Evolutionary conservation across 2,329 filamentous ascomycete genomes (phyloP).

Genomic region (Biscogniauxia marginata): DNA sequence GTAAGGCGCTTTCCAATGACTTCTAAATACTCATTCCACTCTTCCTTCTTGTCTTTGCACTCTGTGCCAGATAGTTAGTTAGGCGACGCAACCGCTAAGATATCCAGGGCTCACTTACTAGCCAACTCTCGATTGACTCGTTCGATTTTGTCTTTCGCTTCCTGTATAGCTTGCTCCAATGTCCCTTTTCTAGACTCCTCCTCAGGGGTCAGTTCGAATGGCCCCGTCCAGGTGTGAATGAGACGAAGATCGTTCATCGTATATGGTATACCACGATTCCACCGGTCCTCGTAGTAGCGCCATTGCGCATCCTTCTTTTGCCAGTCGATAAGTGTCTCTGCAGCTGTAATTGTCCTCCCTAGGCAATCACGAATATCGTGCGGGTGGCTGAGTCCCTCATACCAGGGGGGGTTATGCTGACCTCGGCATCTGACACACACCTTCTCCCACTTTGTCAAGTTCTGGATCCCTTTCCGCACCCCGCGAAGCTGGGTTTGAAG

Average conservation of each 20-base stretch:
- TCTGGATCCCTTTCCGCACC: conserved; percentile 24
- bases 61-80: conserved; percentile 25
- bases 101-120: conserved; percentile 30
- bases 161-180: conserved; percentile 35
- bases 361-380: conserved; percentile 28
- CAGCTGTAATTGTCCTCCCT: conserved; percentile 22
- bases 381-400: conserved; percentile 19
- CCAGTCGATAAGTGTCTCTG: conserved; percentile 21
- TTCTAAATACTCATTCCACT: conserved; percentile 19
- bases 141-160: conserved; percentile 34
- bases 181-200: conserved; percentile 31
- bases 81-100: neutral
- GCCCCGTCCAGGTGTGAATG: conserved; percentile 41
- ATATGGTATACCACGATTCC: conserved; percentile 17
- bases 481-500: conserved; percentile 39
- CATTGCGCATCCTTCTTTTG: conserved; percentile 28
- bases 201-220: conserved; percentile 35
- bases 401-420: conserved; percentile 18
- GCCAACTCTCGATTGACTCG: conserved; percentile 34
- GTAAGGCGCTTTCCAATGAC: conserved; percentile 30
- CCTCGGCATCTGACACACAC: conserved; percentile 21
- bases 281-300: conserved; percentile 24
- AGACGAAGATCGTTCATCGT: conserved; percentile 30
- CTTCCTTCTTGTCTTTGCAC: conserved; percentile 14
- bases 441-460: conserved; percentile 17